phyloP scores from a whole-genome alignment of 352 stramenopile genomes.

The Aphanomyces invadans region DNA sequence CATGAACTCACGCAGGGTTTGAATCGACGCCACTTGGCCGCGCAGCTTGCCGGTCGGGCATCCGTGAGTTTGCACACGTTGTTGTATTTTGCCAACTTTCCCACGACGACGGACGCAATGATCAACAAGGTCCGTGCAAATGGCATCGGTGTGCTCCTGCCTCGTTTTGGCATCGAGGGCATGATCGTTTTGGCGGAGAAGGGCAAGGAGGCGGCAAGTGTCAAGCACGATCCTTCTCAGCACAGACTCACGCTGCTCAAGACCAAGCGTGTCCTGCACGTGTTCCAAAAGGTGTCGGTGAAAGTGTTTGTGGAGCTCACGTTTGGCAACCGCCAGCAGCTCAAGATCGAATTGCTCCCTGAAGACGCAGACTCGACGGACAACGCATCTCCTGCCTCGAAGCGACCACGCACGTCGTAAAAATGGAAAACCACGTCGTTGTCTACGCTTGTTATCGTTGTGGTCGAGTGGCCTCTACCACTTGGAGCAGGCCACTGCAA shows the following conservation, averaged over 20 bases:
- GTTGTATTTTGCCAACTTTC: slow-evolving; percentile 93
- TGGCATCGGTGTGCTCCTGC: slow-evolving; percentile 93
- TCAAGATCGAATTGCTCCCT: slow-evolving; percentile 63
- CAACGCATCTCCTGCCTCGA: neutral
- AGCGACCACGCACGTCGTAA: neutral
- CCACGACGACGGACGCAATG: slow-evolving; percentile 83
- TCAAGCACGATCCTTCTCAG: slow-evolving; percentile 41
- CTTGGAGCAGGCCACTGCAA: too few species aligned
- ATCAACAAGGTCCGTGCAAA: slow-evolving; percentile 94
- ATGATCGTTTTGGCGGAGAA: slow-evolving; percentile 86
- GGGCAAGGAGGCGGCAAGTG: slow-evolving; percentile 48
- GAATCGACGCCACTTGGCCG: slow-evolving; percentile 94
- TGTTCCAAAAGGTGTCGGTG: slow-evolving; percentile 73
- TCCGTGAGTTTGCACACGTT: slow-evolving; percentile 96
- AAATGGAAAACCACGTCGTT: too few species aligned
- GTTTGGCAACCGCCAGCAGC: slow-evolving; percentile 73
- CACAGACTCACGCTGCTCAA: slow-evolving; percentile 59
- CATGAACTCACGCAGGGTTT: slow-evolving; percentile 96
- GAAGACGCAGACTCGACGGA: neutral
- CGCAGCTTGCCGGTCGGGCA: slow-evolving; percentile 93
- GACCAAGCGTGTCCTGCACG: slow-evolving; percentile 46
- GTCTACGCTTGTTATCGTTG: too few species aligned
- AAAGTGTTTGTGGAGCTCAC: slow-evolving; percentile 72
- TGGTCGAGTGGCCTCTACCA: too few species aligned
- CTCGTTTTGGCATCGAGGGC: slow-evolving; percentile 98